Evolutionary conservation across 345 rosid species (phyloP).

Genomic region (Murraya paniculata): DNA sequence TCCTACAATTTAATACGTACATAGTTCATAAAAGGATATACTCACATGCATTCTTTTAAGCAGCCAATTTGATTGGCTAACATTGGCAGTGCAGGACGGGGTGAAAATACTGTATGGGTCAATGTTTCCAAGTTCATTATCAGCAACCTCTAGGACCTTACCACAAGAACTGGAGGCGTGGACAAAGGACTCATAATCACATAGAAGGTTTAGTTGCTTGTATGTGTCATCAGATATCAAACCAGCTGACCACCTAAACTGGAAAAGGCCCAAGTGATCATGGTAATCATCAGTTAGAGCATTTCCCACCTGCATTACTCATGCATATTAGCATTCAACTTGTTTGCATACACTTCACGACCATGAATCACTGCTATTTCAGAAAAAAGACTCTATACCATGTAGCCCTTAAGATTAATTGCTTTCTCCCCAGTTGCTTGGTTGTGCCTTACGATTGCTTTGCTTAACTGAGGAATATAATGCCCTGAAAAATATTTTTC

Average conservation of each 20-base stretch:
- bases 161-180: slow-evolving; percentile 64
- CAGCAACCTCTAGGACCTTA: slow-evolving; percentile 49
- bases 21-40: neutral
- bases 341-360: neutral
- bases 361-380: neutral
- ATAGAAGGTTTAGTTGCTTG: slow-evolving; percentile 52
- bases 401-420: slow-evolving; percentile 85
- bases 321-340: slow-evolving; percentile 14
- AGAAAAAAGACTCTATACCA: slow-evolving; percentile 46
- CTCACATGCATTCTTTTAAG: slow-evolving; percentile 64
- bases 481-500: slow-evolving; percentile 56
- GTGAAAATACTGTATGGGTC: slow-evolving; percentile 91
- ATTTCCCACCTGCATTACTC: slow-evolving; percentile 77
- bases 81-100: slow-evolving; percentile 56
- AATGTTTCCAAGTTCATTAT: slow-evolving; percentile 68
- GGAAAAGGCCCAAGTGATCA: slow-evolving; percentile 77
- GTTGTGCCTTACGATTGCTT: slow-evolving; percentile 66
- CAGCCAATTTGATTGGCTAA: slow-evolving; percentile 51
- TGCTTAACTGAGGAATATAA: slow-evolving; percentile 93
- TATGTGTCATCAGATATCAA: slow-evolving; percentile 87
- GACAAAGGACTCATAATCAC: slow-evolving; percentile 70
- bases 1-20: neutral
- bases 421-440: slow-evolving; percentile 29
- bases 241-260: slow-evolving; percentile 83
- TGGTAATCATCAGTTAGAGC: slow-evolving; percentile 85